phyloP scores from a whole-genome alignment of 805 yeast genomes.

The Ogataea saltuana region DNA sequence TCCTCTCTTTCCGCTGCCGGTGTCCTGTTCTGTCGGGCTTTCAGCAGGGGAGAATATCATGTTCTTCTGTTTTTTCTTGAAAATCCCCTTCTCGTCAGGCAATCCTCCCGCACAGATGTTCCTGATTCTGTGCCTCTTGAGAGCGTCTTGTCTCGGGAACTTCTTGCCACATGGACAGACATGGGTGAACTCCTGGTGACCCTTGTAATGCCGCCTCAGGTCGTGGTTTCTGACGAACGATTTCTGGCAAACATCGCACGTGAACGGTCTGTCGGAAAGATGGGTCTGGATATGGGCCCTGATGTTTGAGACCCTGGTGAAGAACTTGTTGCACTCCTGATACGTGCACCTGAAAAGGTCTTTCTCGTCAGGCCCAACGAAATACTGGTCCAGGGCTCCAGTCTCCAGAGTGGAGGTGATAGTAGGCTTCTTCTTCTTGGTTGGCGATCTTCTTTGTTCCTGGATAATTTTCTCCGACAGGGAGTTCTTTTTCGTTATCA shows the following conservation, averaged over 20 bases:
- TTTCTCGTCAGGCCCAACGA: constrained; percentile 75
- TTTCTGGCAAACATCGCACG: constrained; percentile 75
- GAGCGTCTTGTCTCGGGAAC: constrained; percentile 87
- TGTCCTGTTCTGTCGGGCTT: constrained; percentile 7
- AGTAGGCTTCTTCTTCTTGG: constrained; percentile 47
- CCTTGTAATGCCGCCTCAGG: constrained; percentile 82
- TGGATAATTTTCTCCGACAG: constrained; percentile 32
- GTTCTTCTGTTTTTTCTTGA: constrained; percentile 18
- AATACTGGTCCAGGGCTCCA: constrained; percentile 82
- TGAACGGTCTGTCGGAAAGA: constrained; percentile 88
- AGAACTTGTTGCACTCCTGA: constrained; percentile 76
- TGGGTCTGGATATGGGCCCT: constrained; percentile 97
- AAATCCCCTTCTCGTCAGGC: constrained; percentile 34
- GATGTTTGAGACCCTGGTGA: constrained; percentile 86
- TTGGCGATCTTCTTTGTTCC: constrained; percentile 47
- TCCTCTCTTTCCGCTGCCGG: constrained; percentile 9
- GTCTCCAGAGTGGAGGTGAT: constrained; percentile 77
- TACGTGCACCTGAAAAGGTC: constrained; percentile 74
- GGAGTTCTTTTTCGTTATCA: constrained; percentile 35
- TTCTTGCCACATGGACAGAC: constrained; percentile 92
- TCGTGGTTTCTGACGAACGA: constrained; percentile 96
- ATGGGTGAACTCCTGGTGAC: constrained; percentile 73
- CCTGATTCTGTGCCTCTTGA: constrained; percentile 75
- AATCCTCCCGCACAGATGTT: constrained; percentile 82
- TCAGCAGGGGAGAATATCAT: constrained; percentile 2